A percentile compares a stretch with the other conserved stretches of the same genome.
Conservation (phyloP, 805 yeast species). For the Candida sithepensis region DNA sequence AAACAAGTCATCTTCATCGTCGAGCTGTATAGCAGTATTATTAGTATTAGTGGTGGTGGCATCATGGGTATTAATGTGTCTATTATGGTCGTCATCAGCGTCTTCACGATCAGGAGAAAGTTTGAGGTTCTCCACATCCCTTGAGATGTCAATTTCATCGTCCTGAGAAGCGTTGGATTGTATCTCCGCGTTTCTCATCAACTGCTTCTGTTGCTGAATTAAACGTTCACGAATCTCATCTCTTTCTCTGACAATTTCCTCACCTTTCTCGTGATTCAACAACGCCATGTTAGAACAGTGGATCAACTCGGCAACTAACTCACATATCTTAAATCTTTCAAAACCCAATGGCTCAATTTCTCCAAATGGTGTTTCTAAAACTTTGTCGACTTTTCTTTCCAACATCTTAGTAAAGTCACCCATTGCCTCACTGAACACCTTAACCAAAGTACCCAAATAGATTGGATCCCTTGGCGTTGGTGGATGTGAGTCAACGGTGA, state of each 20-base stretch:
- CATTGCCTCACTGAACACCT: conserved; percentile 70
- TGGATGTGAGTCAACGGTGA: conserved; percentile 83
- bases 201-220: conserved; percentile 30
- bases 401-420: conserved; percentile 66
- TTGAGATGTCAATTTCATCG: conserved; percentile 32
- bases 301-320: conserved; percentile 85
- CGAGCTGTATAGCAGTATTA: conserved; percentile 1
- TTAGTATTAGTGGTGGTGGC: neutral
- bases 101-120: conserved; percentile 16
- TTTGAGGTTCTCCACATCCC: conserved; percentile 30
- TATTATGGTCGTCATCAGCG: conserved; percentile 2
- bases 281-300: conserved; percentile 98
- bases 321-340: conserved; percentile 86
- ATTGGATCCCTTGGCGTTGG: conserved; percentile 92
- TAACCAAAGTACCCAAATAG: conserved; percentile 81
- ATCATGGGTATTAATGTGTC: too few relatives aligned
- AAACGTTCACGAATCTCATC: conserved; percentile 61
- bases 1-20: conserved; percentile 3
- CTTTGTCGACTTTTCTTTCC: conserved; percentile 33
- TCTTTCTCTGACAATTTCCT: conserved; percentile 61
- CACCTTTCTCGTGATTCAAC: conserved; percentile 74
- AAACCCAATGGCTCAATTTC: conserved; percentile 77
- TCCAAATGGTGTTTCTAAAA: conserved; percentile 63
- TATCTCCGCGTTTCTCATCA: conserved; percentile 25
- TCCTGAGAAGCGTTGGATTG: conserved; percentile 27